These are phyloP conservation scores for Lactarius hatsudake DNA, from an alignment of 768 basidiomycete species.

Conservation along the genomic window DNA sequence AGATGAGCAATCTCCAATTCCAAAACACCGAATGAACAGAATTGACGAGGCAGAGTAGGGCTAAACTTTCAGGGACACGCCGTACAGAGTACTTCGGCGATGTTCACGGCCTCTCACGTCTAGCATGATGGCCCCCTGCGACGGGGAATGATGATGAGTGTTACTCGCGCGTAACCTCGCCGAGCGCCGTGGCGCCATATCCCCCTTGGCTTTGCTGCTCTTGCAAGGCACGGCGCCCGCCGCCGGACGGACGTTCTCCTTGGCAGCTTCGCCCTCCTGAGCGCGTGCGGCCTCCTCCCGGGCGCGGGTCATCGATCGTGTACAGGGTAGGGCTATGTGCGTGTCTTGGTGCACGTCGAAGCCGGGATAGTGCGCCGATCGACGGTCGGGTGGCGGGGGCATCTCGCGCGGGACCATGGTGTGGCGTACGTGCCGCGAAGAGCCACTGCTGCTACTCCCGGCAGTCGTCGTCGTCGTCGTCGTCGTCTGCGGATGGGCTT, in stretches of 20 bases:
- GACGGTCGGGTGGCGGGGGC: constrained; percentile 21
- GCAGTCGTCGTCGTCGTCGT: constrained; percentile 6
- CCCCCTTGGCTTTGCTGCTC: constrained; percentile 10
- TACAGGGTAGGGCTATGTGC: constrained; percentile 21
- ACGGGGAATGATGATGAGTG: background rate
- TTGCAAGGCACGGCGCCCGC: background rate
- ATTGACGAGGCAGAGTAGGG: background rate
- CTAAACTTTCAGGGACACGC: constrained; percentile 17
- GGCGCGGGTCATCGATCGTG: constrained; percentile 17
- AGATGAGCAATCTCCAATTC: constrained; percentile 21
- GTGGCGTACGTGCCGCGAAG: constrained; percentile 6
- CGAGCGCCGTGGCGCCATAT: constrained; percentile 19
- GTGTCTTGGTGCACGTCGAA: constrained; percentile 28
- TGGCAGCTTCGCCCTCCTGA: constrained; percentile 15
- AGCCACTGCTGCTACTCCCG: background rate
- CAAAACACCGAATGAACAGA: constrained; percentile 4
- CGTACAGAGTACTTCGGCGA: constrained; percentile 13
- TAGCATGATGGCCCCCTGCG: background rate
- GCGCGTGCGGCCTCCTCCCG: constrained; percentile 11
- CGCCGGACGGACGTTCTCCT: constrained; percentile 27
- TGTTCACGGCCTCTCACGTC: constrained; percentile 1
- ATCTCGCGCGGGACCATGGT: constrained; percentile 24
- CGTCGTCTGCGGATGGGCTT: constrained; percentile 14
- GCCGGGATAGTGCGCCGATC: constrained; percentile 27
- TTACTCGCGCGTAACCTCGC: constrained; percentile 20